Evolutionary conservation across 129 eudicot species (phyloP).

Genomic region (Cynara cardunculus): DNA sequence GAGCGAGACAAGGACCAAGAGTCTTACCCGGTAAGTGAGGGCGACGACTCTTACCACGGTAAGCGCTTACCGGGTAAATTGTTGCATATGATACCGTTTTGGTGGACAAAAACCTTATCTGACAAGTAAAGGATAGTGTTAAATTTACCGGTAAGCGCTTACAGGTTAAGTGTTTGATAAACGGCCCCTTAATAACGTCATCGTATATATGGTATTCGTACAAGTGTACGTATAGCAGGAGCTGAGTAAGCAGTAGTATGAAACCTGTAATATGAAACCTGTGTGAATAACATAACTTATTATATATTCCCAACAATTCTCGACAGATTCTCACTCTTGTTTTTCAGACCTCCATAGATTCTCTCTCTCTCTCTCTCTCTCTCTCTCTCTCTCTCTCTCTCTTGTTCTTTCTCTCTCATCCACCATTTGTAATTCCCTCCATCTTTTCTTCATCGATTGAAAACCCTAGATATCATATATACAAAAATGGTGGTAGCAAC

Average conservation of each 20-base stretch:
- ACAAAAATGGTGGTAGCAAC: conserved; percentile 36
- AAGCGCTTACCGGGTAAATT: too few relatives aligned
- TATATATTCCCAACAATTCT: neutral
- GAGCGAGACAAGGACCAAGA: too few relatives aligned
- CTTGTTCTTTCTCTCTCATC: neutral
- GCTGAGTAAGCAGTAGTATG: neutral
- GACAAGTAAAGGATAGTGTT: too few relatives aligned
- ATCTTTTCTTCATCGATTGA: neutral
- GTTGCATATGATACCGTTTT: too few relatives aligned
- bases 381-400: neutral
- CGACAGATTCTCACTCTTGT: neutral
- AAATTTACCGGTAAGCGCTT: too few relatives aligned
- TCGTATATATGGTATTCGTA: neutral
- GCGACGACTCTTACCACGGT: too few relatives aligned
- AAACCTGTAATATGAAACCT: neutral
- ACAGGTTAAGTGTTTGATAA: too few relatives aligned
- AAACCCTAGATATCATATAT: neutral
- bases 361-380: neutral
- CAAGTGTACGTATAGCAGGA: neutral
- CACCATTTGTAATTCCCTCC: neutral
- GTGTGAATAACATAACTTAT: neutral
- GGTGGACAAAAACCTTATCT: too few relatives aligned
- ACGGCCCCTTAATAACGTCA: too few relatives aligned
- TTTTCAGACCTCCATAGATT: neutral
- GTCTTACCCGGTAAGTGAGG: too few relatives aligned